These are phyloP conservation scores for Pseudocercospora crystallina DNA, from an alignment of 2,329 filamentous ascomycete species.

Conservation along the genomic window DNA sequence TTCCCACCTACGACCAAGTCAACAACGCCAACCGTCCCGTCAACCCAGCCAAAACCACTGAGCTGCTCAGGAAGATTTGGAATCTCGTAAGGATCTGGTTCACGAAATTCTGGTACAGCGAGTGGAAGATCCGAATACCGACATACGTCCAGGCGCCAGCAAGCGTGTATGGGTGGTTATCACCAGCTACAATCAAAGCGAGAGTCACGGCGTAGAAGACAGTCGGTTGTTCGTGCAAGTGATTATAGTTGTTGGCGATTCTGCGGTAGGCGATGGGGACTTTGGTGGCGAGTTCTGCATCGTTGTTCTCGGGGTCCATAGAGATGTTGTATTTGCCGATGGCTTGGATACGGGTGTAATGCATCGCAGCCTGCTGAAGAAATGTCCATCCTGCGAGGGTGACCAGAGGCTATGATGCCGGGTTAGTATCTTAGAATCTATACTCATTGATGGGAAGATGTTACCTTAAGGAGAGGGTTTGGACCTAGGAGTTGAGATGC, in stretches of 20 bases:
- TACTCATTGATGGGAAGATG: too few species aligned
- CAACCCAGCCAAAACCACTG: conserved; percentile 1
- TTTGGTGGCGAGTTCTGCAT: conserved; percentile 4
- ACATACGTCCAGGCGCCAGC: conserved; percentile 46
- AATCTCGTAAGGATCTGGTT: conserved; percentile 38
- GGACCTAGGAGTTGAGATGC: conserved; percentile 6
- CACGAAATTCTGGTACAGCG: conserved; percentile 39
- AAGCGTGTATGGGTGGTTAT: conserved; percentile 25
- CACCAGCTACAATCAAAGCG: conserved; percentile 31
- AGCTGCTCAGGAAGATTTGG: conserved; percentile 5
- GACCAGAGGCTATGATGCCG: too few species aligned
- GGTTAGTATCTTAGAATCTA: too few species aligned
- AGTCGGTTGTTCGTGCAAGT: conserved; percentile 25
- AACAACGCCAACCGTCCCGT: neutral
- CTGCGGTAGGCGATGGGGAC: conserved; percentile 6
- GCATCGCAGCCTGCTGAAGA: conserved; percentile 2
- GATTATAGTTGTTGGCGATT: conserved; percentile 22
- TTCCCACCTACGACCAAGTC: too few species aligned
- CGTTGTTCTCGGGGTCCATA: conserved; percentile 5
- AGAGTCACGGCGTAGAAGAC: conserved; percentile 45
- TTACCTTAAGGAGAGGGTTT: conserved; percentile 4
- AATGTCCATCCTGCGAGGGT: conserved; percentile 3
- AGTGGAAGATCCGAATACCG: conserved; percentile 41
- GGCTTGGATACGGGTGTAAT: conserved; percentile 3
- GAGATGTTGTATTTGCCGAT: conserved; percentile 9